Base-by-base conservation (phyloP, 192 early-diverging fungal species). In the Coemansia sp. region DNA sequence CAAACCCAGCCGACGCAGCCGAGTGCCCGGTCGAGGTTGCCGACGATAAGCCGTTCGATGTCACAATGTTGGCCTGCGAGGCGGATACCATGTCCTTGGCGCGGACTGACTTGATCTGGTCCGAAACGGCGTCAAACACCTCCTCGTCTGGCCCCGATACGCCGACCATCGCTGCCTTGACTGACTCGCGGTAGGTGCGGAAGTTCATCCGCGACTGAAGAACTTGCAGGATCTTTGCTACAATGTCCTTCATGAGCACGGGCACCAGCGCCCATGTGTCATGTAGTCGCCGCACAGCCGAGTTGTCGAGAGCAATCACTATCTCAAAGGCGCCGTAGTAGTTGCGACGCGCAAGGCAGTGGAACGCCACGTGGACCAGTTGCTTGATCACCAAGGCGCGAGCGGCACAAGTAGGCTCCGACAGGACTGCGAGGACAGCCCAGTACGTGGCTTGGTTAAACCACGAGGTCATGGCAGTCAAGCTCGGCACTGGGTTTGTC, bases 401-500 rank as follows among this genome's bases (percentile, higher is more conserved):
- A 12, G 77, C 80, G 7, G 77, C 65, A 1, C 68, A 65, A 5
- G 73, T 75, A 15, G 74, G 74, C 41, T 83, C 71, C 0, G 84
- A 79, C 22, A 85, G 58, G 12, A 85, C 75, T 1, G 74, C 40
- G 19, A 79, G 68, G 42, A 79, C 80, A 0, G 78, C 81, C 84
- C 84, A 85, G 51, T 83, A 83, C 3, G 84, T 76, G n/a, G 77
- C 77, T 56, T 77, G 77, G 62, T 85, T 85, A 45, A 85, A 85
- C 84, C 84, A 85, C 39, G 74, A 76, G 10, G 74, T 83, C 64
- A 81, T 77, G 4, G 74, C 76, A 8, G 73, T 80, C 25, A 85
- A 66, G 29, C 62, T 79, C 0, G 84, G 84, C 22, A 76, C 77
- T 35, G 80, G 77, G 54, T 83, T 74, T 12, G 43, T 65, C 36